phyloP scores from a whole-genome alignment of 805 yeast genomes.

The Sugiyamaella smithiae region DNA sequence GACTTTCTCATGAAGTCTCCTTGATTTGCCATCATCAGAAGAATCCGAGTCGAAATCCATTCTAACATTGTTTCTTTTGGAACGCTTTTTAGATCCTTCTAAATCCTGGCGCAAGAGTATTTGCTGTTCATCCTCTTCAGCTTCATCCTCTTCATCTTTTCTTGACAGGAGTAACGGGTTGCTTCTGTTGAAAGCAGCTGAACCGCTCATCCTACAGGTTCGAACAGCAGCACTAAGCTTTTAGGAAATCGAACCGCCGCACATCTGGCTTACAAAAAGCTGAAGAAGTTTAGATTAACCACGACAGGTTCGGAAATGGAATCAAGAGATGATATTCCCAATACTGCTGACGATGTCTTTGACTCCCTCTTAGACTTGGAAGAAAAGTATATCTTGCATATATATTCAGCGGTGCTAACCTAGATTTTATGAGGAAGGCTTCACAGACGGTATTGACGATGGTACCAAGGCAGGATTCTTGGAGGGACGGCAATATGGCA shows the following conservation, averaged over 20 bases:
- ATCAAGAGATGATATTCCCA: no score
- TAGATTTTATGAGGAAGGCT: constrained; percentile 65
- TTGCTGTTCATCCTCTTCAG: constrained; percentile 23
- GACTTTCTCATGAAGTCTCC: constrained; percentile 18
- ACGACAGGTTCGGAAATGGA: no score
- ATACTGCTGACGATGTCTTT: constrained; percentile 28
- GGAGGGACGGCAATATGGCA: constrained; percentile 85
- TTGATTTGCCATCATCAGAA: constrained; percentile 24
- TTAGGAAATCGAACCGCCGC: no score
- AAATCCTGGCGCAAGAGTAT: constrained; percentile 25
- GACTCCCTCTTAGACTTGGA: constrained; percentile 62
- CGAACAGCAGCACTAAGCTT: no score
- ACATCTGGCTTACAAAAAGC: no score
- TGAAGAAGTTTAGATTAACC: no score
- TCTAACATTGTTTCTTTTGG: constrained; percentile 15
- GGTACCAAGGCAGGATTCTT: constrained; percentile 56
- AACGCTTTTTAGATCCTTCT: constrained; percentile 16
- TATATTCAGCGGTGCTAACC: constrained; percentile 7
- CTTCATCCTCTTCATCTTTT: constrained; percentile 18
- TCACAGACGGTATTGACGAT: constrained; percentile 61
- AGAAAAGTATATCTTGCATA: constrained; percentile 37
- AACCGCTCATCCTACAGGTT: no score
- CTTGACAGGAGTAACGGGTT: constrained; percentile 25
- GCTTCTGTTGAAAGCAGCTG: constrained; percentile 22
- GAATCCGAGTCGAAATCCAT: constrained; percentile 27